Conservation (phyloP, 164 flowering plant genomes). For the Tetrastigma voinierianum region DNA sequence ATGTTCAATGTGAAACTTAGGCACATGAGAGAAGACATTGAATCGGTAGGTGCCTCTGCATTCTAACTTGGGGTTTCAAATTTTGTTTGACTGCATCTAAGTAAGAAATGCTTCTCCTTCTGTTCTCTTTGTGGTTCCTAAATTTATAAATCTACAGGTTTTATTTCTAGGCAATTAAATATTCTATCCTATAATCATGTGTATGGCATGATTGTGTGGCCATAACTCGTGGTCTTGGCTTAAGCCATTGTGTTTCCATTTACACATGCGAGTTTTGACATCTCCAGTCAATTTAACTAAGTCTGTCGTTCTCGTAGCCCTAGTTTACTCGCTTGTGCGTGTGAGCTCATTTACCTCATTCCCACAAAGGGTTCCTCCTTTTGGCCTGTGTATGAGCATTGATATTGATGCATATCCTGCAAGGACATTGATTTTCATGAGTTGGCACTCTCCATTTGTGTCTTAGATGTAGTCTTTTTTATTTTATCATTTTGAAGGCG, state of each 20-base stretch:
- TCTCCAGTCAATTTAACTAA: too few relatives aligned
- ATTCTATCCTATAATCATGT: too few relatives aligned
- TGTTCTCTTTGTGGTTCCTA: too few relatives aligned
- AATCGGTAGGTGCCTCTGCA: constrained; percentile 56
- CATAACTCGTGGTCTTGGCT: too few relatives aligned
- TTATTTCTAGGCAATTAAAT: too few relatives aligned
- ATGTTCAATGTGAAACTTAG: constrained; percentile 95
- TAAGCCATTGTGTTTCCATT: too few relatives aligned
- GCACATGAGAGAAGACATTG: constrained; percentile 99
- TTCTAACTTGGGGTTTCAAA: not conserved
- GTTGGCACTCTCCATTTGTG: not conserved
- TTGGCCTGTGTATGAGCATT: not conserved
- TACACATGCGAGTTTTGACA: too few relatives aligned
- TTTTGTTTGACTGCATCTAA: not conserved
- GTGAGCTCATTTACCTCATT: not conserved
- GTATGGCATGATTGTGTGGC: too few relatives aligned
- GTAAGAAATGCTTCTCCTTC: too few relatives aligned
- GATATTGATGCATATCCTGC: not conserved
- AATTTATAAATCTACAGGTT: too few relatives aligned
- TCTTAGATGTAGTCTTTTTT: not conserved
- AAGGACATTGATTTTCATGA: not conserved
- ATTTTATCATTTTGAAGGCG: not conserved
- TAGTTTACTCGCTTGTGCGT: not conserved
- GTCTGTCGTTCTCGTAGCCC: too few relatives aligned
- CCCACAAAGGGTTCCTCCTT: not conserved